A percentile compares a stretch with the other conserved stretches of the same genome.
Conservation (phyloP, 768 basidiomycete genomes). For the Tulasnella sp. region DNA sequence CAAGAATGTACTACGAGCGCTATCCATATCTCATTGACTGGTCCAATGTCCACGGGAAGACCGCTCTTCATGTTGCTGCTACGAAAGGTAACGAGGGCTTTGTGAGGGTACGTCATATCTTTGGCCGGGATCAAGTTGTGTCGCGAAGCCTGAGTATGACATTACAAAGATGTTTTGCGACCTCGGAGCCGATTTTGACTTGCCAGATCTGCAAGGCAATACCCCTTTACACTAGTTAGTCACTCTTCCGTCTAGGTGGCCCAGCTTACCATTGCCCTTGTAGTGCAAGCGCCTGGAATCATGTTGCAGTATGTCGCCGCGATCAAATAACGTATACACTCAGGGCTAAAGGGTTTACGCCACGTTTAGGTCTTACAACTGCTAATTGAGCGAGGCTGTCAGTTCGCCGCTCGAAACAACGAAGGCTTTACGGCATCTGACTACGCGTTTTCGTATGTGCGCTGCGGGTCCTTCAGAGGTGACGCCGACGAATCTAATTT, state of each 20-base stretch:
- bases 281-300: slow-evolving; percentile 86
- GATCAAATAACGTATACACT: neutral
- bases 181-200: slow-evolving; percentile 81
- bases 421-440: slow-evolving; percentile 89
- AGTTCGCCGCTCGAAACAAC: slow-evolving; percentile 77
- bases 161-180: slow-evolving; percentile 76
- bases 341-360: slow-evolving; percentile 14
- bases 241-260: slow-evolving; percentile 18
- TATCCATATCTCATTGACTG: slow-evolving; percentile 86
- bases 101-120: slow-evolving; percentile 59
- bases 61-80: slow-evolving; percentile 82
- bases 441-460: slow-evolving; percentile 80
- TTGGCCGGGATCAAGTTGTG: slow-evolving; percentile 1
- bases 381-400: slow-evolving; percentile 84
- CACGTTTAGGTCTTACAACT: slow-evolving; percentile 65
- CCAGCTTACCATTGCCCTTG: slow-evolving; percentile 10
- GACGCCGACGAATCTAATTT: slow-evolving; percentile 24
- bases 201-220: slow-evolving; percentile 88
- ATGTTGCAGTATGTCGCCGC: slow-evolving; percentile 58
- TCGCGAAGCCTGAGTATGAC: neutral
- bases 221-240: slow-evolving; percentile 89
- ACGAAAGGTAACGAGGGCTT: slow-evolving; percentile 87
- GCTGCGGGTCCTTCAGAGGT: slow-evolving; percentile 25
- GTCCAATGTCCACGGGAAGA: slow-evolving; percentile 87
- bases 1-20: slow-evolving; percentile 77